Evolutionary conservation across 2,329 filamentous ascomycete species (phyloP), one percentile per base, ranked within the genome.

Genomic region (Pseudogymnoascus pannorum): DNA sequence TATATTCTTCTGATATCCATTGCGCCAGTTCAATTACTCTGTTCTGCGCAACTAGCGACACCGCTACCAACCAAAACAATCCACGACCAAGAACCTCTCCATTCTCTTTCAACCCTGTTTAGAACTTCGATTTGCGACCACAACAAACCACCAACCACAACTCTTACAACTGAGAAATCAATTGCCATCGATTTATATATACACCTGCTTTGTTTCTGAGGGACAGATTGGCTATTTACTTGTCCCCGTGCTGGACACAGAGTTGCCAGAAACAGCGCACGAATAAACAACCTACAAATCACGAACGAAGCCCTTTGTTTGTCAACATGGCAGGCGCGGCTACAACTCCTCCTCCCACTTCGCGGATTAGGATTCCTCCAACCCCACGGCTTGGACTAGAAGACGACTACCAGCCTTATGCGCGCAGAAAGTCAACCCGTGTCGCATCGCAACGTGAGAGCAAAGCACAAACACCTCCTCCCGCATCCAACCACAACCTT

Each of bases 361-460:
- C 77, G 42, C 75, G 76, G 65, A 75, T 88, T 64, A 84, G 78
- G 71, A 89, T 87, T 57, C 89, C 89, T 64, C 82, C 83, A 40
- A 86, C 88, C 61, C 89, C 89, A 57, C 82, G 81, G 63, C 81
- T 85, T 70, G 88, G 88, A 36, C 85, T 79, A 68, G 78, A 80
- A 66, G 88, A 92, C 74, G 75, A 79, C 65, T 92, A 87, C 79
- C 82, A 89, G 69, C 88, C 88, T 48, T 92, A 86, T 71, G 40
- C 40, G 40, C 40, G 40, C 18, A 83, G 87, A 72, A 87, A 88
- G 69, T 88, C 86, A 3, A 81, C 82, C 63, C 82, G 87, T 66
- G 80, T 89, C 67, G 83, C 83, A 61, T 78, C 79, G 42, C 81
- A 85, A 68, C 78, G 79, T 69, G 75, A 51, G 68, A 75, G 63